These are phyloP conservation scores for Alloascoidea hylecoeti DNA, from an alignment of 805 yeast genomes.

Conservation along the genomic window DNA sequence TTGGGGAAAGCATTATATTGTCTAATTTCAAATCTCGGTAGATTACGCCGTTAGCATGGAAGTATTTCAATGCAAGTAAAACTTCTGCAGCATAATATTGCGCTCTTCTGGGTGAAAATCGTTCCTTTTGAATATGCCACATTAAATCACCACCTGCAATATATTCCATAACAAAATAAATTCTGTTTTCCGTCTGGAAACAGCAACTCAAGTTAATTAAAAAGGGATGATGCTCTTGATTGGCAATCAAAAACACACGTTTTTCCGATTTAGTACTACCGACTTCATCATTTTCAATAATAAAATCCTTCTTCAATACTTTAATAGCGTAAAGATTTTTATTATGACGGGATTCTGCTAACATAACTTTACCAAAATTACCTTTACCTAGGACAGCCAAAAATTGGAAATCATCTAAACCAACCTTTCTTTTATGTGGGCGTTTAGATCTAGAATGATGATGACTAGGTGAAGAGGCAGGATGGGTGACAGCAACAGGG, in stretches of 20 bases:
- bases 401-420: conserved; percentile 89
- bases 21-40: conserved; percentile 95
- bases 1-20: conserved; percentile 75
- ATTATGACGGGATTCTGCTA: conserved; percentile 84
- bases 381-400: conserved; percentile 96
- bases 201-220: conserved; percentile 83
- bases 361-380: conserved; percentile 96
- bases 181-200: conserved; percentile 95
- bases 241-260: conserved; percentile 74
- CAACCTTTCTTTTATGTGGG: conserved; percentile 50
- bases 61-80: conserved; percentile 74
- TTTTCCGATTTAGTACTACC: conserved; percentile 92
- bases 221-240: conserved; percentile 85
- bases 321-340: conserved; percentile 84
- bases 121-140: conserved; percentile 96
- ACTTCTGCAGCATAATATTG: conserved; percentile 98
- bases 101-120: conserved; percentile 82
- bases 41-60: conserved; percentile 92
- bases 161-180: conserved; percentile 97
- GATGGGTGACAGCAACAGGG: too few species aligned
- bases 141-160: conserved; percentile 96
- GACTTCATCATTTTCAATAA: conserved; percentile 90
- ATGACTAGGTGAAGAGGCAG: too few species aligned
- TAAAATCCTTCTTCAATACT: conserved; percentile 90
- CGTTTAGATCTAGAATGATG: too few species aligned